phyloP scores from a whole-genome alignment of 768 basidiomycete species.

The Trametes maxima region DNA sequence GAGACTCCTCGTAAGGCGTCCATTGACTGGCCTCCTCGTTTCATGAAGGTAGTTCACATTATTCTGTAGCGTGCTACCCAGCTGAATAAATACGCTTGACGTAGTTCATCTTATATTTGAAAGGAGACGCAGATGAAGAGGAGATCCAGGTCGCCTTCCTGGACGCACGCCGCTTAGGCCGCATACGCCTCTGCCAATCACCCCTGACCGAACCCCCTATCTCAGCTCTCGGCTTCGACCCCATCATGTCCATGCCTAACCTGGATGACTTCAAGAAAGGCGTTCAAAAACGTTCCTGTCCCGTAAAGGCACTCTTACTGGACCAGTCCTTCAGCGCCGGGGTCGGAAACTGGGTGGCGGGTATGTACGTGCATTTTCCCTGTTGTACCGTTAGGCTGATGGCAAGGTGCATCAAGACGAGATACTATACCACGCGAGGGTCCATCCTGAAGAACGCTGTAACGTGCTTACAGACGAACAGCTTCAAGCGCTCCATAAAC shows the following conservation, averaged over 20 bases:
- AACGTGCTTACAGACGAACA: conserved; percentile 55
- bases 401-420: conserved; percentile 47
- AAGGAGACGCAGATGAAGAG: conserved; percentile 38
- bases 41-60: conserved; percentile 52
- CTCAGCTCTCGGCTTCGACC: conserved; percentile 75
- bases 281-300: conserved; percentile 58
- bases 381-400: neutral
- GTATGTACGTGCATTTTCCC: conserved; percentile 35
- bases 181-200: conserved; percentile 61
- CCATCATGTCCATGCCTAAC: conserved; percentile 67
- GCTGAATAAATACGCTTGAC: neutral
- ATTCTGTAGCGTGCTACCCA: neutral
- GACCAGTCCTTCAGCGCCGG: conserved; percentile 83
- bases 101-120: conserved; percentile 68
- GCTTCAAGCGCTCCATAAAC: conserved; percentile 51
- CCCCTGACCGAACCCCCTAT: conserved; percentile 71
- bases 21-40: conserved; percentile 65
- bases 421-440: conserved; percentile 70
- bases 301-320: conserved; percentile 74
- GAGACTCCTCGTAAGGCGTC: conserved; percentile 43
- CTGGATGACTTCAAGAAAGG: conserved; percentile 50
- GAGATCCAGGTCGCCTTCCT: conserved; percentile 64
- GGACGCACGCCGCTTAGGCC: conserved; percentile 71
- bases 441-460: conserved; percentile 73
- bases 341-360: conserved; percentile 83